Percentiles rank a stretch among this genome's conserved stretches.
Conservation (phyloP, 2,329 filamentous ascomycete genomes). For the Dendrostoma leiphaemia region DNA sequence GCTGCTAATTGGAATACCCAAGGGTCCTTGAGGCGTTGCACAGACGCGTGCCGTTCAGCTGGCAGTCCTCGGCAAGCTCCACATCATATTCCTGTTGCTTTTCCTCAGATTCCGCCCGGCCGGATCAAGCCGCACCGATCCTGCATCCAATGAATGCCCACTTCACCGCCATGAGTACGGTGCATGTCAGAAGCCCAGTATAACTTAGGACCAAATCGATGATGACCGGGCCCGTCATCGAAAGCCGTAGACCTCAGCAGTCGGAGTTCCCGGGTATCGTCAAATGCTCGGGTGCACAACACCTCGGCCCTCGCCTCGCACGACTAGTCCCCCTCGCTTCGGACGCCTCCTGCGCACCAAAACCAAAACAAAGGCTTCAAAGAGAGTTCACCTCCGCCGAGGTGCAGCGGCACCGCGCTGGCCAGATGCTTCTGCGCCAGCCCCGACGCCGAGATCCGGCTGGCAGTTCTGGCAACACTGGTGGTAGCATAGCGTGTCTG, state of each 20-base stretch:
- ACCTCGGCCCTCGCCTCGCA: neutral
- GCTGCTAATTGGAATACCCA: constrained; percentile 7
- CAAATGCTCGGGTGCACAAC: neutral
- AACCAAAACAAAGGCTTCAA: neutral
- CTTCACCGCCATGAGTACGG: neutral
- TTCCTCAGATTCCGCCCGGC: constrained; percentile 9
- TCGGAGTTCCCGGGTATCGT: neutral
- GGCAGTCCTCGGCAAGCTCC: constrained; percentile 7
- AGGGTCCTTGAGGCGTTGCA: constrained; percentile 5
- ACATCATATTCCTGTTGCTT: constrained; percentile 11
- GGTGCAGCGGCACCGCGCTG: neutral
- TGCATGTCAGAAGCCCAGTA: neutral
- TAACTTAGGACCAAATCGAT: neutral
- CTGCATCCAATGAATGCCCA: too few species aligned
- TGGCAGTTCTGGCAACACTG: constrained; percentile 44
- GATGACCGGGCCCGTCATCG: neutral
- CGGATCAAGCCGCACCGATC: constrained; percentile 2
- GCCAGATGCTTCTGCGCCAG: constrained; percentile 1
- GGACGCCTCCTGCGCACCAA: neutral
- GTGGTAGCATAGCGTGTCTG: constrained; percentile 53
- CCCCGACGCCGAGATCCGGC: constrained; percentile 26
- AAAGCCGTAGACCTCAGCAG: neutral
- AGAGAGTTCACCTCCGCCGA: neutral
- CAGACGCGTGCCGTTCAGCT: constrained; percentile 16
- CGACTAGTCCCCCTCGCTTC: constrained; percentile 4